phyloP scores from a whole-genome alignment of 2,329 filamentous ascomycete genomes.

The Escovopsis sp. region DNA sequence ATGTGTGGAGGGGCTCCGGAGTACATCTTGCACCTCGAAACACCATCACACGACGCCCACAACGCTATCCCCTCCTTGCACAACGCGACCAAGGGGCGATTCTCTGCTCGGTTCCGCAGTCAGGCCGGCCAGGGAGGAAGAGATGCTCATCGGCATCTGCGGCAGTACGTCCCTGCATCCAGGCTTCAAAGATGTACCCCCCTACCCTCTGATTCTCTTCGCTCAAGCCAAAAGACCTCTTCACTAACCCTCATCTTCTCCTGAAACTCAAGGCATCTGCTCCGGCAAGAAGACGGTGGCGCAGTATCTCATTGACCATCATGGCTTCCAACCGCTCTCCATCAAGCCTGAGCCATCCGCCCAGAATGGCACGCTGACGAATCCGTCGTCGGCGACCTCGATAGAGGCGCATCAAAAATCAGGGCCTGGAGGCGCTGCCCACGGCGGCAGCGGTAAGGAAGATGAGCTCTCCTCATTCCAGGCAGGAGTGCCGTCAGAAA shows the following conservation, averaged over 20 bases:
- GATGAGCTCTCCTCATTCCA: slow-evolving; percentile 13
- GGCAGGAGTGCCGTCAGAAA: slow-evolving; percentile 5
- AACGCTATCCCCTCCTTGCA: no score
- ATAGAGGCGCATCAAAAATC: slow-evolving; percentile 8
- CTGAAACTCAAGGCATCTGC: slow-evolving; percentile 56
- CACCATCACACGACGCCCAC: no score
- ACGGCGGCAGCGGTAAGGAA: slow-evolving; percentile 11
- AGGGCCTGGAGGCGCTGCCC: slow-evolving; percentile 12
- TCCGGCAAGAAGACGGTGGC: slow-evolving; percentile 85
- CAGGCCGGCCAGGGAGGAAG: no score
- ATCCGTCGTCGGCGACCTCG: slow-evolving; percentile 8
- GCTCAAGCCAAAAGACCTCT: not conserved
- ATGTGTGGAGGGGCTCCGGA: no score
- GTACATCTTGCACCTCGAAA: no score
- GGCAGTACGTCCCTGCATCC: slow-evolving; percentile 46
- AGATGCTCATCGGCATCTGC: slow-evolving; percentile 65
- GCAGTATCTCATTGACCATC: slow-evolving; percentile 68
- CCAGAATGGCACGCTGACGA: slow-evolving; percentile 1
- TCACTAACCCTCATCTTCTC: slow-evolving; percentile 5
- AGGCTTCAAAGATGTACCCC: no score
- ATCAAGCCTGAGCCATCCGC: slow-evolving; percentile 22
- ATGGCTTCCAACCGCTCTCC: slow-evolving; percentile 63
- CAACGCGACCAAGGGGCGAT: no score
- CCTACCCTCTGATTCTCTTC: no score
- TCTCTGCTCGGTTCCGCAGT: not conserved